phyloP scores from a whole-genome alignment of 768 basidiomycete species.

The Suillus occidentalis region DNA sequence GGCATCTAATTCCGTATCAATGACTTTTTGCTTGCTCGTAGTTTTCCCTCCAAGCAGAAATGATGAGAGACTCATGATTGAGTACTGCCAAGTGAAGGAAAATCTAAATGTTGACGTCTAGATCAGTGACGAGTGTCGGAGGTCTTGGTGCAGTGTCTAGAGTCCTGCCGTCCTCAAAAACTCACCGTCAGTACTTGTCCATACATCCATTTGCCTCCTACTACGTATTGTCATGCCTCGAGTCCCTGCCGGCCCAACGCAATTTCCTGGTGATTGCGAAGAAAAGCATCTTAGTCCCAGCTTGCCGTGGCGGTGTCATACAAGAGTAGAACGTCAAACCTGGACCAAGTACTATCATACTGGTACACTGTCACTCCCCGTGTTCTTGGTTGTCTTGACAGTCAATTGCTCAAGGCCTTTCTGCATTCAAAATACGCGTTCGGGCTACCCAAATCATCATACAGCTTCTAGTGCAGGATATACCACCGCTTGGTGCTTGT shows the following conservation, averaged over 20 bases:
- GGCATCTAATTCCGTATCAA: conserved; percentile 64
- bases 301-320: background rate
- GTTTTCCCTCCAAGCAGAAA: conserved; percentile 42
- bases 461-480: background rate
- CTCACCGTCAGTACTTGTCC: no score
- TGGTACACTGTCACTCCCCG: background rate
- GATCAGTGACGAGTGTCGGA: background rate
- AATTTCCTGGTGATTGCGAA: no score
- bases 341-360: background rate
- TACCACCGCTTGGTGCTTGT: background rate
- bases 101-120: background rate
- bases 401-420: background rate
- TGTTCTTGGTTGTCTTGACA: background rate
- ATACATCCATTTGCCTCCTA: no score
- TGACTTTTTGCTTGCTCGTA: conserved; percentile 37
- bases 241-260: no score
- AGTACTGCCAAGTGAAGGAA: background rate
- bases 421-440: background rate
- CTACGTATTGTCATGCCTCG: no score
- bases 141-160: background rate
- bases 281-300: background rate
- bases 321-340: background rate
- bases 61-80: conserved; percentile 54
- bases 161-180: background rate
- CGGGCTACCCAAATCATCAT: background rate